A percentile compares a stretch with the other conserved stretches of the same genome.
phyloP scores from a whole-genome alignment of 768 basidiomycete genomes.

The Fomitopsis serialis region DNA sequence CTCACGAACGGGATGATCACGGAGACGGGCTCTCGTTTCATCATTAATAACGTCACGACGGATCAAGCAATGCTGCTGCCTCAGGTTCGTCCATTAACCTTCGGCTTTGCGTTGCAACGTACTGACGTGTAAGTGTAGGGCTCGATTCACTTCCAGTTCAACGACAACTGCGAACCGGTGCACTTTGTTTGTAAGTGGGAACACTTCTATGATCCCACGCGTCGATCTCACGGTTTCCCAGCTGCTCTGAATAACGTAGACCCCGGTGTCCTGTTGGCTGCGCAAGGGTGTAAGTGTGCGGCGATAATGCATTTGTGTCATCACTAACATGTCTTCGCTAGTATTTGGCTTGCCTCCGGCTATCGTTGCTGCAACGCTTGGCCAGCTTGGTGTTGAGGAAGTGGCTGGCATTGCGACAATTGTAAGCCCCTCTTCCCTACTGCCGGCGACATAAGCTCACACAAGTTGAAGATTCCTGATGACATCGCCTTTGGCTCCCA shows the following conservation, averaged over 20 bases:
- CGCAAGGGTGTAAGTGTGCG: constrained; percentile 21
- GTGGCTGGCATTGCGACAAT: constrained; percentile 18
- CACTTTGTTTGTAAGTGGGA: constrained; percentile 16
- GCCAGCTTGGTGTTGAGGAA: constrained; percentile 23
- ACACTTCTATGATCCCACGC: too few species aligned
- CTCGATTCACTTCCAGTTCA: constrained; percentile 25
- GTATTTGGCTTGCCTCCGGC: constrained; percentile 24
- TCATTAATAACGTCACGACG: constrained; percentile 17
- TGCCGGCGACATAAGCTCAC: neutral
- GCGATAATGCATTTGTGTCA: constrained; percentile 7
- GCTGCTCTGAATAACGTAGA: constrained; percentile 24
- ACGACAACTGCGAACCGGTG: constrained; percentile 21
- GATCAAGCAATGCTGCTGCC: constrained; percentile 22
- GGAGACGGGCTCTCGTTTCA: constrained; percentile 27
- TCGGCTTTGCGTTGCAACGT: neutral
- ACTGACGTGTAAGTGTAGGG: constrained; percentile 11
- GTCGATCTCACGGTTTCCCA: neutral
- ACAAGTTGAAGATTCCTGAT: constrained; percentile 21
- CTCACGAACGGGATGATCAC: constrained; percentile 20
- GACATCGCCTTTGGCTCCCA: constrained; percentile 24
- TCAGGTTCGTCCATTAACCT: constrained; percentile 3
- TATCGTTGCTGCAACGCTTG: constrained; percentile 23
- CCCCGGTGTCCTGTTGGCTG: constrained; percentile 20
- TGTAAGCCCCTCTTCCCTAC: constrained; percentile 5
- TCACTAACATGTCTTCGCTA: neutral